phyloP scores from a whole-genome alignment of 2,329 filamentous ascomycete genomes.

The Trichoderma aggressivum region DNA sequence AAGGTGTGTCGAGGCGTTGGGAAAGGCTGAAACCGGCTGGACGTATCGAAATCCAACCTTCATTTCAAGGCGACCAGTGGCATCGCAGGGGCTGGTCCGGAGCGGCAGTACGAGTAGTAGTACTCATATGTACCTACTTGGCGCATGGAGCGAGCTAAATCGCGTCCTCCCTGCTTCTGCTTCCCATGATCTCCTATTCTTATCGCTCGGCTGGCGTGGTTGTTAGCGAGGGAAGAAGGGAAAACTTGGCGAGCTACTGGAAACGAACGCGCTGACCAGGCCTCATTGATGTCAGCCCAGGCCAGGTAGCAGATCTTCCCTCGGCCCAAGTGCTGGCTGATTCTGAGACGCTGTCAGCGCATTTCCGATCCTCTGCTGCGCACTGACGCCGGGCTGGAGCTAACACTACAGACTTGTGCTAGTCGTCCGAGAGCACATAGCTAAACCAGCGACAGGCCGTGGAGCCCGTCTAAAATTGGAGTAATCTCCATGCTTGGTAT shows the following conservation, averaged over 20 bases:
- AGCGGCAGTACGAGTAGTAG: too few relatives aligned
- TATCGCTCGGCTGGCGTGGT: constrained; percentile 10
- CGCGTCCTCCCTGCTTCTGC: constrained; percentile 7
- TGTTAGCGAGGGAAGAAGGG: neutral
- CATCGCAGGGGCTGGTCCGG: neutral
- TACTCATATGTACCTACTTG: too few relatives aligned
- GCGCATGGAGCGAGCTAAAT: neutral
- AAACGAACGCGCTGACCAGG: constrained; percentile 7
- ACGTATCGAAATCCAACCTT: neutral
- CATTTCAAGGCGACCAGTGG: neutral
- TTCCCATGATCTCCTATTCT: constrained; percentile 14
- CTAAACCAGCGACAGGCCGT: constrained; percentile 1
- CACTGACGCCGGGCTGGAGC: neutral
- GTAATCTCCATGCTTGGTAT: constrained; percentile 1
- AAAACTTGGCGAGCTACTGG: neutral
- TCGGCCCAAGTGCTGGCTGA: constrained; percentile 2
- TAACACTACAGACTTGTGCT: neutral
- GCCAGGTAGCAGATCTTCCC: constrained; percentile 9
- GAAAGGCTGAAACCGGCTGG: constrained; percentile 11
- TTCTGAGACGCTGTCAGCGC: constrained; percentile 14
- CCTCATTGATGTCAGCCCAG: constrained; percentile 4
- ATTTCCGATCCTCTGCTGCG: constrained; percentile 9
- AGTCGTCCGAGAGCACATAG: neutral
- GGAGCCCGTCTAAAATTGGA: constrained; percentile 19
- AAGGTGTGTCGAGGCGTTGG: neutral